A percentile compares a stretch with the other conserved stretches of the same genome.
Evolutionary conservation across 495 filamentous ascomycete genomes (phyloP).

Genomic region (Pseudevernia furfuracea): DNA sequence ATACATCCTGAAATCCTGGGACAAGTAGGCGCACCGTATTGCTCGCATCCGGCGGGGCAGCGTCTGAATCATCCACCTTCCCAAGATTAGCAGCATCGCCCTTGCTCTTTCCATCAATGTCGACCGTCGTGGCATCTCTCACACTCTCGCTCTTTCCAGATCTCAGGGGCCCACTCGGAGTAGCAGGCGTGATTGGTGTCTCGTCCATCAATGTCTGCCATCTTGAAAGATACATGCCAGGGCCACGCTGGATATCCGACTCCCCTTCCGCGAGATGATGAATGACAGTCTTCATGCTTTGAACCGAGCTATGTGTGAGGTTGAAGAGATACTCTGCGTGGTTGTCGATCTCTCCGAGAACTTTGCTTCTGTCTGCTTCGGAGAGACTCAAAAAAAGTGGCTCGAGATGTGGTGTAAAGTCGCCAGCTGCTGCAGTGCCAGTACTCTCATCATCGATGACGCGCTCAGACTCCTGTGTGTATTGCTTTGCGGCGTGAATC

Average conservation of each 20-base stretch:
- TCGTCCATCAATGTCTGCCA: conserved; percentile 58
- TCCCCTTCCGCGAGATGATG: conserved; percentile 19
- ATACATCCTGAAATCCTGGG: background rate
- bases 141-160: conserved; percentile 45
- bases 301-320: conserved; percentile 41
- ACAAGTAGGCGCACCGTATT: conserved; percentile 4
- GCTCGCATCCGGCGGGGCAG: conserved; percentile 12
- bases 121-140: conserved; percentile 41
- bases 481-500: conserved; percentile 34
- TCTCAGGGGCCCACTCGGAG: conserved; percentile 37
- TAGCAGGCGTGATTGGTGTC: conserved; percentile 49
- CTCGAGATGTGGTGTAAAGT: conserved; percentile 39
- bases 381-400: conserved; percentile 41
- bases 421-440: conserved; percentile 31
- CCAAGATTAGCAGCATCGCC: conserved; percentile 16
- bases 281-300: conserved; percentile 36
- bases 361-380: conserved; percentile 26
- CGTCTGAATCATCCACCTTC: background rate
- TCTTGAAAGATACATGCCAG: conserved; percentile 54
- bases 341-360: conserved; percentile 41
- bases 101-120: conserved; percentile 36
- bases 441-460: conserved; percentile 2
- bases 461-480: conserved; percentile 25
- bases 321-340: conserved; percentile 47
- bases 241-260: conserved; percentile 36